Percentiles rank a stretch among this genome's conserved stretches.
Conservation (phyloP, 2,329 filamentous ascomycete genomes). For the Ascochyta pisi region DNA sequence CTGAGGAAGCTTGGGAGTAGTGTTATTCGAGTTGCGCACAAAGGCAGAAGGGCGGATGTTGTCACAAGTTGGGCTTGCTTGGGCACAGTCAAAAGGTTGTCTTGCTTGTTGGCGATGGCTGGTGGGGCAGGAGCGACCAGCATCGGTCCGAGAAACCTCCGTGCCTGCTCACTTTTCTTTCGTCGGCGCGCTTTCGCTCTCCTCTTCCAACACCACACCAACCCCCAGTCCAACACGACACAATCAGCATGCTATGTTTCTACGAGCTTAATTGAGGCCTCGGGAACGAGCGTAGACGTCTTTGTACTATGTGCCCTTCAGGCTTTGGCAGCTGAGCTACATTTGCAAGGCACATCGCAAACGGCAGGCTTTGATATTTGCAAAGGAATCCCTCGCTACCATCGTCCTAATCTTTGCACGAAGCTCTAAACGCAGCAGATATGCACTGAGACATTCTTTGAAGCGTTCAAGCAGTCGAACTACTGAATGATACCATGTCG, state of each 20-base stretch:
- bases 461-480: constrained; percentile 2
- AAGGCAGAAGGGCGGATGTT: constrained; percentile 15
- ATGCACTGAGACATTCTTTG: neutral
- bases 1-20: neutral
- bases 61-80: constrained; percentile 25
- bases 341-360: neutral
- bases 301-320: neutral
- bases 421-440: neutral
- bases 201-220: constrained; percentile 1
- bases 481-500: neutral
- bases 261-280: neutral
- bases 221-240: neutral
- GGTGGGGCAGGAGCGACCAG: constrained; percentile 35
- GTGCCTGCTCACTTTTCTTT: constrained; percentile 24
- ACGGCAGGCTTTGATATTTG: neutral
- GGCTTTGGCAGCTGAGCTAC: neutral
- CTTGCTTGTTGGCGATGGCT: constrained; percentile 32
- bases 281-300: neutral
- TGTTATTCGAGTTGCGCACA: constrained; percentile 13
- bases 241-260: neutral
- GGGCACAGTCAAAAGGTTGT: constrained; percentile 29
- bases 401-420: neutral
- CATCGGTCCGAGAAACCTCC: constrained; percentile 32
- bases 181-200: constrained; percentile 3
- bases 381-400: neutral